A percentile compares a stretch with the other conserved stretches of the same genome.
Conservation (phyloP, 2,329 filamentous ascomycete species). For the Neopestalotiopsis rosae region DNA sequence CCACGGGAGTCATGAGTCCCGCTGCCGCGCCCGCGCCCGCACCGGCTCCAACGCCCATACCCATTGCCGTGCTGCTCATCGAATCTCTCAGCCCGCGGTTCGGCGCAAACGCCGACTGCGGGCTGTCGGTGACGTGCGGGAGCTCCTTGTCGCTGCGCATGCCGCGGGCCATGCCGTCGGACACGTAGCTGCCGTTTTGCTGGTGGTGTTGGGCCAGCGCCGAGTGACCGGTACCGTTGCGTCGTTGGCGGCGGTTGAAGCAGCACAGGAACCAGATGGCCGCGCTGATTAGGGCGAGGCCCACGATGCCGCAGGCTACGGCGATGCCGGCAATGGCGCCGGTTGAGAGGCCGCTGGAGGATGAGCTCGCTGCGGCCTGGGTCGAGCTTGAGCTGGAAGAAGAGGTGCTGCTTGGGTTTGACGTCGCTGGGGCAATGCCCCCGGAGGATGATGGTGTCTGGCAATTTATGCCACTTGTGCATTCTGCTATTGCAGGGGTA, state of each 20-base stretch:
- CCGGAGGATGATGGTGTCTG: neutral
- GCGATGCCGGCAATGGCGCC: conserved; percentile 56
- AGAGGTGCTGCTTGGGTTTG: neutral
- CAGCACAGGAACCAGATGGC: conserved; percentile 49
- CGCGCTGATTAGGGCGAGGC: conserved; percentile 39
- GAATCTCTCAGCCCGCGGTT: conserved; percentile 34
- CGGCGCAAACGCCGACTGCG: conserved; percentile 50
- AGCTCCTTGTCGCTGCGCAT: conserved; percentile 52
- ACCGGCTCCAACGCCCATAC: neutral
- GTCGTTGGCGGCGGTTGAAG: conserved; percentile 41
- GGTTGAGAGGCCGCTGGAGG: conserved; percentile 37
- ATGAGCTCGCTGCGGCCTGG: neutral
- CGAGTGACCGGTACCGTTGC: conserved; percentile 27
- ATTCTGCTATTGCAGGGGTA: neutral
- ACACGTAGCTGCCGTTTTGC: conserved; percentile 29
- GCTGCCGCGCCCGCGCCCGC: neutral
- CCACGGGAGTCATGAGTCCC: conserved; percentile 10
- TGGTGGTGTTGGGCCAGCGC: conserved; percentile 19
- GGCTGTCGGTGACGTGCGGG: conserved; percentile 43
- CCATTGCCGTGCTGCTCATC: conserved; percentile 15
- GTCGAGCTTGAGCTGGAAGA: neutral
- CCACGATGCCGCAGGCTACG: conserved; percentile 42
- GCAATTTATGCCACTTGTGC: neutral
- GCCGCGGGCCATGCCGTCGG: conserved; percentile 40
- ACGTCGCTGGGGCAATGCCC: neutral